Base-by-base conservation (phyloP, 331 rosid genomes). In the Saraca asoca region DNA sequence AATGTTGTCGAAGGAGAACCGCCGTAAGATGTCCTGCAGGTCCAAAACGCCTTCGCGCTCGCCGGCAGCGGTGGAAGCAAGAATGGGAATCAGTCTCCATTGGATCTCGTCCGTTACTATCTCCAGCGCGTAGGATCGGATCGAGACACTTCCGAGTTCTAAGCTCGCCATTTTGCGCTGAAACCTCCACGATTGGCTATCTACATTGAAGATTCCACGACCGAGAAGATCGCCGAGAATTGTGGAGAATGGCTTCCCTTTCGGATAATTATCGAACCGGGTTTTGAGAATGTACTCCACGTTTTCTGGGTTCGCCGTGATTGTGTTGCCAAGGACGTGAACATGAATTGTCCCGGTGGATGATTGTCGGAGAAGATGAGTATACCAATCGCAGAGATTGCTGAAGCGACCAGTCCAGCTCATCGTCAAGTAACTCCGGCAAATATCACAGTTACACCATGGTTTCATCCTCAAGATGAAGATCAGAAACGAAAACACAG, bases 161-260 rank as follows among this genome's bases (percentile, higher is more conserved):
- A 86, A 12, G 34, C 96, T 84, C 0, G 98, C 96, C 88, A 87
- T 82, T 51, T 93, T 93, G 9, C 98, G 84, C 20, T 93, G 98
- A 38, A 87, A 93, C 20, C 0, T 70, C 98, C 98, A 93, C 0
- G 78, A 29, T 0, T 85, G 69, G 5, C 96, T 96, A 33, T 93
- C 98, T 10, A 80, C 89, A 12, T 93, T 93, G 85, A 93, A 93
- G 39, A 93, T 93, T 2, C 98, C 96, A 0, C 79, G 79, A 43
- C 98, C 98, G 0, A 93, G 57, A n/a, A 93, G 88, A 44, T 93
- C 96, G 37, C 96, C 95, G 16, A 93, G 95, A 63, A 93, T 44
- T 2, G 75, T 51, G 17, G 98, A 85, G 59, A 93, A 93, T 0
- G 81, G 87, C 14, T 82, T 79, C 0, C 98, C 98, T 17, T 93